Conservation (phyloP, 1,139 yeast genomes). For the Magnusiomyces sp. region DNA sequence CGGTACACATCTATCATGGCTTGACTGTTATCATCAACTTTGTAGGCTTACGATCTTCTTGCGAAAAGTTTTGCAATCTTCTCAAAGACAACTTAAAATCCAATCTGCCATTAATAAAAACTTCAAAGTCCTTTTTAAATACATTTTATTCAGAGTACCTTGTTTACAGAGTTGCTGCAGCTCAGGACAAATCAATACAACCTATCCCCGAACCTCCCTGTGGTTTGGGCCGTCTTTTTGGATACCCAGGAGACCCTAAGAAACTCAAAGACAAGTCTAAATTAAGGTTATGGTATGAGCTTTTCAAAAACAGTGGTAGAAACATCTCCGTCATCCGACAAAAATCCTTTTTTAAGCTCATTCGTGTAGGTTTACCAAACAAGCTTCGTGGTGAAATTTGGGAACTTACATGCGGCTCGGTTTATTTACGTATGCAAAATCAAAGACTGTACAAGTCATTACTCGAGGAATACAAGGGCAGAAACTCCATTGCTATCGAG, state of each 20-base stretch:
- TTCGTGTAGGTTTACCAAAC: conserved; percentile 89
- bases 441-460: conserved; percentile 51
- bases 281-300: conserved; percentile 89
- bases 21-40: conserved; percentile 58
- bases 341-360: conserved; percentile 69
- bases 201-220: conserved; percentile 49
- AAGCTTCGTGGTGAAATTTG: conserved; percentile 90
- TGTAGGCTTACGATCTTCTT: conserved; percentile 67
- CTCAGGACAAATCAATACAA: conserved; percentile 26
- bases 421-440: conserved; percentile 60
- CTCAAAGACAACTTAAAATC: conserved; percentile 55
- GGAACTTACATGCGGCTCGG: conserved; percentile 88
- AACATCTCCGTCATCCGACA: conserved; percentile 69
- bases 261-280: conserved; percentile 75
- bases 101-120: conserved; percentile 55
- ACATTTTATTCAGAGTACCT: conserved; percentile 83
- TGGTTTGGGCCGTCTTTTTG: conserved; percentile 74
- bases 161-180: conserved; percentile 32
- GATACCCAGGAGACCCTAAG: conserved; percentile 83
- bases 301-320: conserved; percentile 74
- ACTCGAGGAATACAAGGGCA: conserved; percentile 51
- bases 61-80: conserved; percentile 70
- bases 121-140: conserved; percentile 50
- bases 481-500: conserved; percentile 75
- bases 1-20: conserved; percentile 63